Evolutionary conservation across 257 asterid species (phyloP).

Genomic region (Prunella vulgaris): DNA sequence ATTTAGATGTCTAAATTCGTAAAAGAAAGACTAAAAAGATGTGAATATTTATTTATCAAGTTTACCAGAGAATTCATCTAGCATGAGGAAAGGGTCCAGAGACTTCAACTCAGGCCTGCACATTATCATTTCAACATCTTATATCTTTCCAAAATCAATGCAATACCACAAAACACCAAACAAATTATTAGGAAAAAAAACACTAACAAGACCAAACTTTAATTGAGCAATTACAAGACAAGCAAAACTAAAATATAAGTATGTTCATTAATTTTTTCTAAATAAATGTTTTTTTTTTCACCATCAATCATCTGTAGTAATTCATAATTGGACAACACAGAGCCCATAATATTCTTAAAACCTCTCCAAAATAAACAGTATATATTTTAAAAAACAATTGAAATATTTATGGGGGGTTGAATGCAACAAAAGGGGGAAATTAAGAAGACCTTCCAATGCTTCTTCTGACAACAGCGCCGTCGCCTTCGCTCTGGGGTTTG

Average conservation of each 20-base stretch:
- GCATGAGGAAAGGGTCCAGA: conserved; percentile 84
- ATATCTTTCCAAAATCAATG: neutral
- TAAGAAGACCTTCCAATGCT: conserved; percentile 88
- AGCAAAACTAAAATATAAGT: too few relatives aligned
- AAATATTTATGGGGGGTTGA: neutral
- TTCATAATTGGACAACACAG: too few relatives aligned
- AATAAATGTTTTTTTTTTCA: too few relatives aligned
- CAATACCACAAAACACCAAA: neutral
- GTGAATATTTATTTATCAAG: neutral
- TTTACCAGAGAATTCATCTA: conserved; percentile 83
- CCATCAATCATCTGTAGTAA: too few relatives aligned
- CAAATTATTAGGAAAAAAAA: too few relatives aligned
- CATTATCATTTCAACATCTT: neutral
- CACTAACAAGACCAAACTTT: too few relatives aligned
- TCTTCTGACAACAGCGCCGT: conserved; percentile 78
- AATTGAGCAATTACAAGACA: too few relatives aligned
- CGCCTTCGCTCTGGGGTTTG: conserved; percentile 69
- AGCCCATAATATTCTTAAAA: too few relatives aligned
- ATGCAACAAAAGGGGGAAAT: neutral
- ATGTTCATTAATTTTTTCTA: too few relatives aligned
- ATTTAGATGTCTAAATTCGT: neutral
- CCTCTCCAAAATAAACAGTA: too few relatives aligned
- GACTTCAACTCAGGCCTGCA: conserved; percentile 76
- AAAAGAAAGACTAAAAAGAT: neutral
- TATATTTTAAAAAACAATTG: too few relatives aligned